Conservation (phyloP, 495 filamentous ascomycete species). For the Hypoxylon intermedium region DNA sequence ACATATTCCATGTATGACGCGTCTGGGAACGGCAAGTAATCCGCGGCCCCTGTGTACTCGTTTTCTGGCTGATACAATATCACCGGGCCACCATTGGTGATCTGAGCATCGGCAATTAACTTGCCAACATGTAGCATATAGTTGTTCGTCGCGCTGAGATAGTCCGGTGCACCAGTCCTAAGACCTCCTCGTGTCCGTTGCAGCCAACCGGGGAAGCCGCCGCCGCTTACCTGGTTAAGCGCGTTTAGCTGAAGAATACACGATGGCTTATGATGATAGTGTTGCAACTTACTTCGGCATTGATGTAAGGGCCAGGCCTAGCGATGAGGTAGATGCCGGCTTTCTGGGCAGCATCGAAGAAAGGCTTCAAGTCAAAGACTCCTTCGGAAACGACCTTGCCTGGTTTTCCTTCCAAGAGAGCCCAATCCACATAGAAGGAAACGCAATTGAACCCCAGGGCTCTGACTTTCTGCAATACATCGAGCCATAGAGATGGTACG, state of each 20-base stretch:
- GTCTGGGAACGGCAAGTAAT: constrained; percentile 56
- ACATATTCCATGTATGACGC: constrained; percentile 73
- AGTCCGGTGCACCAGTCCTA: constrained; percentile 65
- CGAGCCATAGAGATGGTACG: constrained; percentile 73
- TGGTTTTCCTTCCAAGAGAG: constrained; percentile 76
- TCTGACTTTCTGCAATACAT: constrained; percentile 81
- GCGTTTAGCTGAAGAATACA: background rate
- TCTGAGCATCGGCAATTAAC: constrained; percentile 75
- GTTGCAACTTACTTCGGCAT: constrained; percentile 61
- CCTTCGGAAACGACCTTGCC: constrained; percentile 73
- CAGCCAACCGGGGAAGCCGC: constrained; percentile 52
- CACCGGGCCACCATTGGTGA: constrained; percentile 79
- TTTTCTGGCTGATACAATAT: constrained; percentile 84
- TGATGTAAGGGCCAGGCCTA: constrained; percentile 62
- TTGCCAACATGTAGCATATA: constrained; percentile 62
- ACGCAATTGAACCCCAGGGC: constrained; percentile 78
- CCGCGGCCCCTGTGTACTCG: constrained; percentile 62
- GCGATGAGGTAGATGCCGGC: constrained; percentile 78
- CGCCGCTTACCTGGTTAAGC: constrained; percentile 37
- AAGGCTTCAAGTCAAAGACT: constrained; percentile 70
- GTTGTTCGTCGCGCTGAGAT: constrained; percentile 70
- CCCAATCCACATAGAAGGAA: constrained; percentile 80
- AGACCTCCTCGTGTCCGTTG: constrained; percentile 68
- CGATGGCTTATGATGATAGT: background rate
- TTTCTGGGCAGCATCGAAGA: constrained; percentile 73